These are phyloP conservation scores for Pyrenochaeta sp. DNA, from an alignment of 2,329 filamentous ascomycete genomes.

Conservation along the genomic window DNA sequence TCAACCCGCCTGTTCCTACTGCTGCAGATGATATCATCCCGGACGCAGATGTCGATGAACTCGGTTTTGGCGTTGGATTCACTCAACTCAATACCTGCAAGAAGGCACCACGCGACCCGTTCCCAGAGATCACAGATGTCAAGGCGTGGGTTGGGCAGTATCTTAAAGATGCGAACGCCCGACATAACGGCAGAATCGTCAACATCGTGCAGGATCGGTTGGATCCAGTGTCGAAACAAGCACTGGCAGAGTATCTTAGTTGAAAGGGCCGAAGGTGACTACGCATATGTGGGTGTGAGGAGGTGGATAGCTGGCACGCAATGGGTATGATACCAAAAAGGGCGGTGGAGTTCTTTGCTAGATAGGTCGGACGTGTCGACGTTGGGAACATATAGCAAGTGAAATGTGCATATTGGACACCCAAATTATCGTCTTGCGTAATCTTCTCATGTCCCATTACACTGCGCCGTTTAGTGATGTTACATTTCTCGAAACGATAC, in stretches of 20 bases:
- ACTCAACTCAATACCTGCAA: slow-evolving; percentile 93
- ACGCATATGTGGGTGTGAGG: background rate
- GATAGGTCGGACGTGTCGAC: background rate
- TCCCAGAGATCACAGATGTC: slow-evolving; percentile 82
- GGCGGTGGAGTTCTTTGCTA: slow-evolving; percentile 5
- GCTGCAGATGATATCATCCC: slow-evolving; percentile 77
- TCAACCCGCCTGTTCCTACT: slow-evolving; percentile 80
- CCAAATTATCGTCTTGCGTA: background rate
- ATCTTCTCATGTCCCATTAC: background rate
- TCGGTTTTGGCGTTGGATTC: slow-evolving; percentile 93
- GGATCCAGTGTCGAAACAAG: slow-evolving; percentile 50
- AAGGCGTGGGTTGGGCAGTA: slow-evolving; percentile 84
- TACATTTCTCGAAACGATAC: background rate
- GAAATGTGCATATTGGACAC: background rate
- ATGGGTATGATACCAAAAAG: slow-evolving; percentile 29
- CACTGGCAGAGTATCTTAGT: slow-evolving; percentile 46
- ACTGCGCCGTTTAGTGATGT: background rate
- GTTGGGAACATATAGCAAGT: background rate
- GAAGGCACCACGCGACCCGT: slow-evolving; percentile 77
- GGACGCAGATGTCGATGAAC: slow-evolving; percentile 92
- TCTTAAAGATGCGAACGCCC: slow-evolving; percentile 78
- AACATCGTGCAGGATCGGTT: slow-evolving; percentile 77
- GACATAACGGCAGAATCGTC: slow-evolving; percentile 74
- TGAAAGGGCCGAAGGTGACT: background rate
- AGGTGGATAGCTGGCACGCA: background rate